A percentile compares a stretch with the other conserved stretches of the same genome.
phyloP scores from a whole-genome alignment of 306 rosid species.

The Betula pendula region DNA sequence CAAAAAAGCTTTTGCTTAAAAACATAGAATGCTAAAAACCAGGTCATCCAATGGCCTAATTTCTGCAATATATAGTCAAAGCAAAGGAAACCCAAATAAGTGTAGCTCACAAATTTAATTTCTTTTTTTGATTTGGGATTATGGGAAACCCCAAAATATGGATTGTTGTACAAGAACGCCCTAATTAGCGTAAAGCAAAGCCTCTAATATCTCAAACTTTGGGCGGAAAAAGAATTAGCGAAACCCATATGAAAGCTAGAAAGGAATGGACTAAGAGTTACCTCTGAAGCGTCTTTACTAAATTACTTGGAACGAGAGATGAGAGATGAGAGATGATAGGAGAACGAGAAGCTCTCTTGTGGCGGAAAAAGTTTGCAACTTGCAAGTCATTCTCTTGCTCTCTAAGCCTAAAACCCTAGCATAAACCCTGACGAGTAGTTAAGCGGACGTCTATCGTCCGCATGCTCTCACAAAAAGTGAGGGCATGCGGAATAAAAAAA shows the following conservation, averaged over 20 bases:
- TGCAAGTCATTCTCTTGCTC: not conserved
- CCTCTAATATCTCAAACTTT: not conserved
- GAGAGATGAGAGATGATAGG: not conserved
- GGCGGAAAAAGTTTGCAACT: not conserved
- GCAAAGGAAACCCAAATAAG: not conserved
- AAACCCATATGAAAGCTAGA: not conserved
- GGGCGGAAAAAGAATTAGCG: not conserved
- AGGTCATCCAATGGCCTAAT: not conserved
- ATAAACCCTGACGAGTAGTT: too few relatives aligned
- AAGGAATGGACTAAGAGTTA: not conserved
- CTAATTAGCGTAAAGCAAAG: not conserved
- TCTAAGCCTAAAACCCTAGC: too few relatives aligned
- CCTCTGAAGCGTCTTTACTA: too few relatives aligned
- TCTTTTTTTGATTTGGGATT: not conserved
- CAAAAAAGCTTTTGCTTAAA: not conserved
- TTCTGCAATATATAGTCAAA: constrained; percentile 4
- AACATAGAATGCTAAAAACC: not conserved
- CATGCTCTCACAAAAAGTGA: too few relatives aligned
- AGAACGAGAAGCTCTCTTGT: not conserved
- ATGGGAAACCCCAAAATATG: not conserved
- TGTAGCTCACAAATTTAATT: not conserved
- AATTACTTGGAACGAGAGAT: too few relatives aligned
- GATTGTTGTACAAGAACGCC: not conserved
- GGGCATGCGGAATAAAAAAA: too few relatives aligned
- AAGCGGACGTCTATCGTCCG: too few relatives aligned